Percentiles rank a stretch among this genome's conserved stretches.
Evolutionary conservation across 2,329 filamentous ascomycete genomes (phyloP).

Genomic region (Fusarium torulosum): DNA sequence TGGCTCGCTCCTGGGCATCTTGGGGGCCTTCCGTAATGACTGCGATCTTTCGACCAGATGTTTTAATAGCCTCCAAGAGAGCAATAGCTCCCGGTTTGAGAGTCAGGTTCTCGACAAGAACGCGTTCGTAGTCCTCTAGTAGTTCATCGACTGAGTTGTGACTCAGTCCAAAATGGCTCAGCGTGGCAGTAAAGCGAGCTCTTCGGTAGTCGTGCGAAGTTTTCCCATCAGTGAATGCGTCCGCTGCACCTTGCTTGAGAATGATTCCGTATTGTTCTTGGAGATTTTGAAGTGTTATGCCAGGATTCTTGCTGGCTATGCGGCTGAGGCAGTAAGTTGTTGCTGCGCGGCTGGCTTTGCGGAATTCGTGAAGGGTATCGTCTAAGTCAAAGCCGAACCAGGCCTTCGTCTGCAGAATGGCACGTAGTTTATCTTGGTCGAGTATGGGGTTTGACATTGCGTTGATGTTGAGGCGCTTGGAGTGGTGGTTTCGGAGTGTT

Average conservation of each 20-base stretch:
- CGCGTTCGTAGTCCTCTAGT: slow-evolving; percentile 49
- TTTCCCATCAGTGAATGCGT: slow-evolving; percentile 60
- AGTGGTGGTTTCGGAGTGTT: not conserved
- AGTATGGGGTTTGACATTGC: not conserved
- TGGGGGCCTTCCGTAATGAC: slow-evolving; percentile 62
- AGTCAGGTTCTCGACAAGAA: slow-evolving; percentile 47
- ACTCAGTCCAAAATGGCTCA: slow-evolving; percentile 47
- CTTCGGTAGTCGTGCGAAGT: slow-evolving; percentile 58
- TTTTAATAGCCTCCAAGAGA: slow-evolving; percentile 53
- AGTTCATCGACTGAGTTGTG: slow-evolving; percentile 40
- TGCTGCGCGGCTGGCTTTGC: slow-evolving; percentile 55
- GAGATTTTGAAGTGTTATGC: slow-evolving; percentile 14
- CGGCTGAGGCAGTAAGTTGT: slow-evolving; percentile 49
- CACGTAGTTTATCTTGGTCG: not conserved
- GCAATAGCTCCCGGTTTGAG: slow-evolving; percentile 55
- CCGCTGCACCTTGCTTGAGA: slow-evolving; percentile 52
- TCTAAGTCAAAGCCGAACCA: slow-evolving; percentile 64
- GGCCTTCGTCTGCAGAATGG: slow-evolving; percentile 20
- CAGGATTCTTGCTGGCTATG: slow-evolving; percentile 41
- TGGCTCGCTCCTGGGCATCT: slow-evolving; percentile 61
- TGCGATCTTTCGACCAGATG: slow-evolving; percentile 54
- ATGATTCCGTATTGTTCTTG: slow-evolving; percentile 51
- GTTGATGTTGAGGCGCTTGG: not conserved
- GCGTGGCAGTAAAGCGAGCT: slow-evolving; percentile 54
- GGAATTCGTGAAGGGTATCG: slow-evolving; percentile 62